These are phyloP conservation scores for Pythium monospermum DNA, from an alignment of 352 stramenopile species.

Conservation along the genomic window DNA sequence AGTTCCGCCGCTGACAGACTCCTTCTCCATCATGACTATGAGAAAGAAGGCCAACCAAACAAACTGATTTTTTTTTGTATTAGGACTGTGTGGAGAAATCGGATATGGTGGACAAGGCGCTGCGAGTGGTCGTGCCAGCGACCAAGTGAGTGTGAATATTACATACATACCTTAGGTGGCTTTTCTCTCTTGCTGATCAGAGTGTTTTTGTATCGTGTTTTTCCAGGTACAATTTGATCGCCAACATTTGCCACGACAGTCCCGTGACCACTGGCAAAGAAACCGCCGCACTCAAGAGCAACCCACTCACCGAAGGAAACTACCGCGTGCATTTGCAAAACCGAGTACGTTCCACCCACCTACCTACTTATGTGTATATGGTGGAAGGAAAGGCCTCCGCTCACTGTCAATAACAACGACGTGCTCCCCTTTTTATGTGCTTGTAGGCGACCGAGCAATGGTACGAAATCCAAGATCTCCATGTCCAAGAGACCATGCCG, in stretches of 20 bases:
- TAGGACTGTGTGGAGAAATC: conserved; percentile 77
- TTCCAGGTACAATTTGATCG: conserved; percentile 96
- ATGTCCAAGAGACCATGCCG: conserved; percentile 96
- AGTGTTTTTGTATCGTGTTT: too few relatives aligned
- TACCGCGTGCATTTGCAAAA: conserved; percentile 97
- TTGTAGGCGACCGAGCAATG: conserved; percentile 90
- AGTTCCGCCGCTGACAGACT: too few relatives aligned
- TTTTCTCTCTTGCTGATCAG: too few relatives aligned
- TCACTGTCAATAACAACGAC: too few relatives aligned
- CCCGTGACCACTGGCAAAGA: conserved; percentile 91
- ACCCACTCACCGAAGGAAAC: conserved; percentile 93
- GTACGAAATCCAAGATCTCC: conserved; percentile 99
- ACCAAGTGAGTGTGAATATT: conserved; percentile 70
- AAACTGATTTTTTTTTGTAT: not conserved
- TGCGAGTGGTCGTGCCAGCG: conserved; percentile 43
- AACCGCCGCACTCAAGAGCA: conserved; percentile 68
- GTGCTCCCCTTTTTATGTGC: too few relatives aligned
- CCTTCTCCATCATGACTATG: too few relatives aligned
- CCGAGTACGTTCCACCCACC: conserved; percentile 65
- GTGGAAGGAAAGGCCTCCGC: too few relatives aligned
- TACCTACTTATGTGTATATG: too few relatives aligned
- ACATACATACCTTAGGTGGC: too few relatives aligned
- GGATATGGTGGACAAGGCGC: conserved; percentile 66
- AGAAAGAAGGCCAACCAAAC: too few relatives aligned
- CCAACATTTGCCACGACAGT: conserved; percentile 97